Evolutionary conservation across 345 rosid species (phyloP).

Genomic region (Lumnitzera littorea): DNA sequence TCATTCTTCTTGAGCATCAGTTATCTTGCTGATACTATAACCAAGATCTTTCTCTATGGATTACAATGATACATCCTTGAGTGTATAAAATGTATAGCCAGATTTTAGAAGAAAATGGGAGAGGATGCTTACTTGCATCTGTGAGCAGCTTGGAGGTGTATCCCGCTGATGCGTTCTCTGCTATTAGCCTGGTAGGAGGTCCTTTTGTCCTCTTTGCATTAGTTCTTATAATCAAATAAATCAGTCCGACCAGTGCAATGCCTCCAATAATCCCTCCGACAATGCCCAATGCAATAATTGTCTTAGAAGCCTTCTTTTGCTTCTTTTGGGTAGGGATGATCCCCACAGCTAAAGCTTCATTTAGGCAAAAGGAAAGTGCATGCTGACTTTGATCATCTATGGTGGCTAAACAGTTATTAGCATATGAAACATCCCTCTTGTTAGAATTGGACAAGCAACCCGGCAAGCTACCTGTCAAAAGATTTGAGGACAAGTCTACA

Average conservation of each 20-base stretch:
- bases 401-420: slow-evolving; percentile 57
- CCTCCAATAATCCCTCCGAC: slow-evolving; percentile 58
- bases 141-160: slow-evolving; percentile 77
- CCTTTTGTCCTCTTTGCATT: slow-evolving; percentile 21
- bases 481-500: slow-evolving; percentile 82
- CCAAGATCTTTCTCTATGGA: too few species aligned
- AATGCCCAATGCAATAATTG: slow-evolving; percentile 40
- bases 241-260: slow-evolving; percentile 34
- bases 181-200: slow-evolving; percentile 50
- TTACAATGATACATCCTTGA: background rate
- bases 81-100: background rate
- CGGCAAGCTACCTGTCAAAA: slow-evolving; percentile 72
- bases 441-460: slow-evolving; percentile 40
- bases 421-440: slow-evolving; percentile 38
- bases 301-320: slow-evolving; percentile 22
- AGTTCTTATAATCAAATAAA: slow-evolving; percentile 34
- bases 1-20: too few species aligned
- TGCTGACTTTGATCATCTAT: slow-evolving; percentile 43
- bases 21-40: too few species aligned
- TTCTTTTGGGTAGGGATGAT: slow-evolving; percentile 46
- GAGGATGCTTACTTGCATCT: slow-evolving; percentile 68
- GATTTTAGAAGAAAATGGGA: slow-evolving; percentile 3
- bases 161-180: slow-evolving; percentile 59
- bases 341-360: slow-evolving; percentile 92
- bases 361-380: slow-evolving; percentile 60